Percentiles rank a stretch among this genome's conserved stretches.
Conservation (phyloP, 2,329 filamentous ascomycete genomes). For the Dactylellina cionopaga region DNA sequence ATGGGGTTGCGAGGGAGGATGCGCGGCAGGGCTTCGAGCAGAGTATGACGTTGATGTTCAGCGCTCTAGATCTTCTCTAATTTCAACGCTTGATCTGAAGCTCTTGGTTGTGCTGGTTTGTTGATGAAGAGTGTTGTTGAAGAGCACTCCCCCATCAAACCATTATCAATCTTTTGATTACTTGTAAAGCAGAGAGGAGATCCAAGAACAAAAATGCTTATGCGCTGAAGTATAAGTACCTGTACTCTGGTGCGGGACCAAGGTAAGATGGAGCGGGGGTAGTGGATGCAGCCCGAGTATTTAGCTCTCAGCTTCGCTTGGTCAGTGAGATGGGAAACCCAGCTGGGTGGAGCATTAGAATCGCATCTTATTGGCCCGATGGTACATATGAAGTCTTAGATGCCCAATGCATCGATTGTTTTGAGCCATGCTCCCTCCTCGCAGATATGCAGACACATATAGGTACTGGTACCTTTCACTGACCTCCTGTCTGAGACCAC, state of each 20-base stretch:
- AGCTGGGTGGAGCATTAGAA: slow-evolving; percentile 26
- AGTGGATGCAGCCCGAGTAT: slow-evolving; percentile 33
- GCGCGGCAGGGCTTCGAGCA: not conserved
- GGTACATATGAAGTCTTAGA: not conserved
- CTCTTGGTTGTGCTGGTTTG: not conserved
- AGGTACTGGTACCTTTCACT: not conserved
- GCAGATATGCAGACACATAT: not conserved
- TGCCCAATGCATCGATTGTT: not conserved
- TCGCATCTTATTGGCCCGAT: slow-evolving; percentile 17
- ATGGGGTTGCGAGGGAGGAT: not conserved
- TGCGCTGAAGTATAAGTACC: slow-evolving; percentile 22
- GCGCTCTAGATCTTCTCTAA: not conserved
- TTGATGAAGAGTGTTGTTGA: slow-evolving; percentile 2
- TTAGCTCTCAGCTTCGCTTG: slow-evolving; percentile 26
- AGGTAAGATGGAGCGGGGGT: slow-evolving; percentile 48
- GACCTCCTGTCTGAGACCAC: not conserved
- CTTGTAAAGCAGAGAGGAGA: not conserved
- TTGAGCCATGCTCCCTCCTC: not conserved
- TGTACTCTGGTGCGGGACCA: slow-evolving; percentile 18
- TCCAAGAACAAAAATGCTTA: not conserved
- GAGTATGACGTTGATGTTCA: slow-evolving; percentile 11
- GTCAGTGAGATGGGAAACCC: slow-evolving; percentile 6
- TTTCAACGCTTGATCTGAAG: not conserved
- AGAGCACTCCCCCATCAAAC: not conserved
- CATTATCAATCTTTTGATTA: not conserved